phyloP scores from a whole-genome alignment of 352 stramenopile species.

The Globisporangium uncinulatum region DNA sequence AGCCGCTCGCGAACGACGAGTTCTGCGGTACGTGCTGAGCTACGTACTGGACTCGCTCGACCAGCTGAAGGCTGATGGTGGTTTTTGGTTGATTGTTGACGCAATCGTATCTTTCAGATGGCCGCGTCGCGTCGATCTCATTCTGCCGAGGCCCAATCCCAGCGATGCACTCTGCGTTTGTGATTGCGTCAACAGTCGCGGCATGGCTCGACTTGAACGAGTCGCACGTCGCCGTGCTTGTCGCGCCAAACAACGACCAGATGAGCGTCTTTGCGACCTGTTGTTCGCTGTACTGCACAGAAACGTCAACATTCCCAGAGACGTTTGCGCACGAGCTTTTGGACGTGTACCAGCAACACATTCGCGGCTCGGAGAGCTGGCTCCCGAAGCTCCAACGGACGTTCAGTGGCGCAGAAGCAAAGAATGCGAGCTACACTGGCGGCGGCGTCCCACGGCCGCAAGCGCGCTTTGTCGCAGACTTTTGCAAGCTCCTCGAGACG shows the following conservation, averaged over 20 bases:
- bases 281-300: constrained; percentile 74
- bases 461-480: constrained; percentile 74
- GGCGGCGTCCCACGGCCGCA: constrained; percentile 58
- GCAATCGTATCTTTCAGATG: constrained; percentile 31
- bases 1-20: constrained; percentile 75
- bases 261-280: constrained; percentile 87
- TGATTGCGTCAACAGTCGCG: constrained; percentile 75
- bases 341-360: constrained; percentile 69
- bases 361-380: constrained; percentile 70
- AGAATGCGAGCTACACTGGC: constrained; percentile 66
- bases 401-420: constrained; percentile 63
- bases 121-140: constrained; percentile 73
- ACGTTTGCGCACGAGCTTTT: constrained; percentile 71
- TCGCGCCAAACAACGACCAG: constrained; percentile 83
- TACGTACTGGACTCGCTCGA: constrained; percentile 15
- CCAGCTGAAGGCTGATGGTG: too few species aligned
- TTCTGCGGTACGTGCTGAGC: constrained; percentile 59
- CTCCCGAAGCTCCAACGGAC: constrained; percentile 69
- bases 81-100: too few species aligned
- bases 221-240: constrained; percentile 69
- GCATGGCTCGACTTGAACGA: constrained; percentile 78
- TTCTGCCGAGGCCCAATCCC: constrained; percentile 65
- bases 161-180: constrained; percentile 83
- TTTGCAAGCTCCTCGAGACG: constrained; percentile 69
- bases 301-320: constrained; percentile 54